phyloP scores from a whole-genome alignment of 805 yeast species.

The Kluyveromyces nonfermentans region DNA sequence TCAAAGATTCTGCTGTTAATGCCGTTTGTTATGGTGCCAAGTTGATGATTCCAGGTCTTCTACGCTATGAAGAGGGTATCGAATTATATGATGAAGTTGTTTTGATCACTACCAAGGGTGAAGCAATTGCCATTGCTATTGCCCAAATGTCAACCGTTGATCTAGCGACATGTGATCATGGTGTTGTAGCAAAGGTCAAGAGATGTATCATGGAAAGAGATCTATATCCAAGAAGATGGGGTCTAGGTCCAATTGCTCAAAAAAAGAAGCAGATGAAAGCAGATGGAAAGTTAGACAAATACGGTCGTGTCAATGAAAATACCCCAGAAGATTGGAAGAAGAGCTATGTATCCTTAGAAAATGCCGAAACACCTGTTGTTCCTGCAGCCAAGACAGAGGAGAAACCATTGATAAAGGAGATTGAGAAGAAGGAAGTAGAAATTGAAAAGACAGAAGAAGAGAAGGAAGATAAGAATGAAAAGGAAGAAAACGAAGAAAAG shows the following conservation, averaged over 20 bases:
- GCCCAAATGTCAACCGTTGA: slow-evolving; percentile 99
- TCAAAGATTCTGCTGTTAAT: slow-evolving; percentile 89
- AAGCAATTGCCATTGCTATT: slow-evolving; percentile 96
- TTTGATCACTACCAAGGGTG: slow-evolving; percentile 97
- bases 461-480: slow-evolving; percentile 42
- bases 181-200: slow-evolving; percentile 96
- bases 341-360: slow-evolving; percentile 62
- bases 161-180: slow-evolving; percentile 93
- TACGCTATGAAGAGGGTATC: slow-evolving; percentile 95
- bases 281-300: slow-evolving; percentile 94
- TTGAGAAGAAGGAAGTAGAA: slow-evolving; percentile 28
- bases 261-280: slow-evolving; percentile 97
- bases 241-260: slow-evolving; percentile 96
- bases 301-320: slow-evolving; percentile 84
- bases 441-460: slow-evolving; percentile 37
- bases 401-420: slow-evolving; percentile 41
- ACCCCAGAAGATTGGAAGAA: slow-evolving; percentile 92
- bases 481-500: slow-evolving; percentile 53
- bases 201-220: slow-evolving; percentile 99
- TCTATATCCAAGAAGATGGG: slow-evolving; percentile 99
- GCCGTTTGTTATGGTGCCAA: slow-evolving; percentile 99
- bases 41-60: slow-evolving; percentile 95
- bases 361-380: slow-evolving; percentile 38
- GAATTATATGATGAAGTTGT: slow-evolving; percentile 97
- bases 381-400: slow-evolving; percentile 33